Percentiles rank a stretch among this genome's conserved stretches.
These are phyloP conservation scores for Cercospora nicotianae DNA, from an alignment of 2,329 filamentous ascomycete genomes.

Conservation along the genomic window DNA sequence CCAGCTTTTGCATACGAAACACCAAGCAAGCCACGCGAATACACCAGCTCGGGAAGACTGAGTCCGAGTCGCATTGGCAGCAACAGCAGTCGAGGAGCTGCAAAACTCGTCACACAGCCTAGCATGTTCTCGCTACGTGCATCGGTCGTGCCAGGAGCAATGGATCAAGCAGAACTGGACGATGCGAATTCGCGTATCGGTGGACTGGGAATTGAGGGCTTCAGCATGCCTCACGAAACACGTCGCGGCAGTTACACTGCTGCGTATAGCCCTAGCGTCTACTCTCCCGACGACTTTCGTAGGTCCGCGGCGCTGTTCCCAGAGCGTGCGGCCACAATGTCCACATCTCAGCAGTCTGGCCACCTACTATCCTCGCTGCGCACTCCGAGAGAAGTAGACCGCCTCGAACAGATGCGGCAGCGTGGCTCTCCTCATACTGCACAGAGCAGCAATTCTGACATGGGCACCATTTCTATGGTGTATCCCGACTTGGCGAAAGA, in stretches of 20 bases:
- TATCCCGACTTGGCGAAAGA: slow-evolving; percentile 30
- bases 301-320: slow-evolving; percentile 5
- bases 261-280: slow-evolving; percentile 36
- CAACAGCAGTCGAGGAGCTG: slow-evolving; percentile 27
- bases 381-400: neutral
- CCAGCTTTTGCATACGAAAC: slow-evolving; percentile 18
- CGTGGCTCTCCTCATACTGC: slow-evolving; percentile 9
- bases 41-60: slow-evolving; percentile 24
- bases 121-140: slow-evolving; percentile 36
- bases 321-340: slow-evolving; percentile 4
- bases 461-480: slow-evolving; percentile 22
- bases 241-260: slow-evolving; percentile 19
- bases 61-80: slow-evolving; percentile 33
- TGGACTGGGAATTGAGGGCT: slow-evolving; percentile 34
- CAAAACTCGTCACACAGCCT: slow-evolving; percentile 33
- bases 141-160: slow-evolving; percentile 32
- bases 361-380: neutral
- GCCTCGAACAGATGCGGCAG: neutral
- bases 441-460: slow-evolving; percentile 17
- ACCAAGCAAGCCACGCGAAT: slow-evolving; percentile 17
- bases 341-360: neutral
- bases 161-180: slow-evolving; percentile 28
- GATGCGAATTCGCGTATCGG: slow-evolving; percentile 34
- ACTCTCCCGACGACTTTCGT: slow-evolving; percentile 25
- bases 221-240: slow-evolving; percentile 33